phyloP scores from a whole-genome alignment of 2,329 filamentous ascomycete species.

The Talaromyces sp. region DNA sequence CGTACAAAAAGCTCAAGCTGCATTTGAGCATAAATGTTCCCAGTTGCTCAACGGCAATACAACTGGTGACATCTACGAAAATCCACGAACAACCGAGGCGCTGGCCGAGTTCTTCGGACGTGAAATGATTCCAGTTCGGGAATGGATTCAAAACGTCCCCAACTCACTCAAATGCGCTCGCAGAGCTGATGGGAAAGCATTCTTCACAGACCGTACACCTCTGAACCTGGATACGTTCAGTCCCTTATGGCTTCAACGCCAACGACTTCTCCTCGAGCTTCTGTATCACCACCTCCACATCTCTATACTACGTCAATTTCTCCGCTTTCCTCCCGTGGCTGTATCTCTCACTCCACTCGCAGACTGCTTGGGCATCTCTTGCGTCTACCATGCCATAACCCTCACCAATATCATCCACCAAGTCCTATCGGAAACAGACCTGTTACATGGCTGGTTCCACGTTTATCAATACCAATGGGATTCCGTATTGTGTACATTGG shows the following conservation, averaged over 20 bases:
- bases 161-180: constrained; percentile 33
- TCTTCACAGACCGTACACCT: constrained; percentile 34
- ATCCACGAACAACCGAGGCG: background rate
- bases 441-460: background rate
- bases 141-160: constrained; percentile 35
- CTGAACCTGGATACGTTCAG: constrained; percentile 30
- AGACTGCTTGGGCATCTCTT: constrained; percentile 24
- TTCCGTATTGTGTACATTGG: background rate
- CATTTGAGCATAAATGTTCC: constrained; percentile 23
- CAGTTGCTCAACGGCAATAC: background rate
- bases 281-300: constrained; percentile 36
- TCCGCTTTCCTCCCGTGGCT: constrained; percentile 26
- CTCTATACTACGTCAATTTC: constrained; percentile 36
- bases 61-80: background rate
- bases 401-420: constrained; percentile 36
- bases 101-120: constrained; percentile 27
- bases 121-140: constrained; percentile 23
- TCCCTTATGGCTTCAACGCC: constrained; percentile 37
- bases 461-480: constrained; percentile 14
- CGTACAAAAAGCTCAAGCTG: constrained; percentile 31
- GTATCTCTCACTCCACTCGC: constrained; percentile 20
- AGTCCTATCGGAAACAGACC: constrained; percentile 18
- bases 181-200: constrained; percentile 26
- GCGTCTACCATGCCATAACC: constrained; percentile 31
- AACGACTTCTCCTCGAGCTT: constrained; percentile 37